Percentiles rank a stretch among this genome's conserved stretches.
phyloP scores from a whole-genome alignment of 768 basidiomycete species.

The Lactarius akahatsu region DNA sequence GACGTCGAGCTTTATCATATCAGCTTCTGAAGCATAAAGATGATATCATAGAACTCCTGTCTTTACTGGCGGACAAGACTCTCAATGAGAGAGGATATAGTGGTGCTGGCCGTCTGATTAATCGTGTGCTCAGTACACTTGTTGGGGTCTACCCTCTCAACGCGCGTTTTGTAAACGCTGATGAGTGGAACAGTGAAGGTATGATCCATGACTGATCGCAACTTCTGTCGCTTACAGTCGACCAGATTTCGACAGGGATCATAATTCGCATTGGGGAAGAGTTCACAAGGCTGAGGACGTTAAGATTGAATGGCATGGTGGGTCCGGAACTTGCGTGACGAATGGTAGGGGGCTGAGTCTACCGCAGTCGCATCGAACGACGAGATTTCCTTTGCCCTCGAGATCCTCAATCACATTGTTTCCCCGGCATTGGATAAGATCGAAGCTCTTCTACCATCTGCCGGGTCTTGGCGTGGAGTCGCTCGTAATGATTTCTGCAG shows the following conservation, averaged over 20 bases:
- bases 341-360: conserved; percentile 22
- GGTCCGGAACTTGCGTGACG: conserved; percentile 27
- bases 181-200: conserved; percentile 80
- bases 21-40: conserved; percentile 67
- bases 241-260: conserved; percentile 60
- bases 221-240: neutral
- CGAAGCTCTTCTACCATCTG: conserved; percentile 56
- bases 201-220: conserved; percentile 29
- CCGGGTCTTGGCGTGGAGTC: conserved; percentile 60
- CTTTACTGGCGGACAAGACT: conserved; percentile 70
- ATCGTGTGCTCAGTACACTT: conserved; percentile 71
- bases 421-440: conserved; percentile 66
- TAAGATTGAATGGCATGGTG: conserved; percentile 86
- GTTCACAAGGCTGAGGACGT: conserved; percentile 78
- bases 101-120: conserved; percentile 73
- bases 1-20: conserved; percentile 32
- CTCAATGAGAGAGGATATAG: conserved; percentile 88
- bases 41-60: conserved; percentile 60
- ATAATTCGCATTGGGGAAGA: conserved; percentile 76
- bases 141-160: conserved; percentile 76
- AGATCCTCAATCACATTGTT: conserved; percentile 69
- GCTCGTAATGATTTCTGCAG: conserved; percentile 84
- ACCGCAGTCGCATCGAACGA: conserved; percentile 54
- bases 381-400: conserved; percentile 78
- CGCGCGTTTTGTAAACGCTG: conserved; percentile 74